Base-by-base conservation (phyloP, 2,329 filamentous ascomycete genomes). In the Calonectria naviculata region DNA sequence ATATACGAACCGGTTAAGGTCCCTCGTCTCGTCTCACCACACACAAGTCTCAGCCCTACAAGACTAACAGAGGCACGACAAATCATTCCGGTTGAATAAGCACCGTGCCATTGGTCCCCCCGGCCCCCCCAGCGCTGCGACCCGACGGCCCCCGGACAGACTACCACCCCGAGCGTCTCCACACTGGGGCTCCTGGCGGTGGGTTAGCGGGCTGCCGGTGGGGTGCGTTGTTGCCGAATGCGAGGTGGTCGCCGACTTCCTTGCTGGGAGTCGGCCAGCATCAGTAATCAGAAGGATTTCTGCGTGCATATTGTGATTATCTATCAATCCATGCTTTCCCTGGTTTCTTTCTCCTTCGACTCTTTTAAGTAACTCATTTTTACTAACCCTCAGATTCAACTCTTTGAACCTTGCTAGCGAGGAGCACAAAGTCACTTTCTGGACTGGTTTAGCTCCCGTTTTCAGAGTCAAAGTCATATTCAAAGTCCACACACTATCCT, bases 61-160 rank as follows among this genome's bases (percentile, higher is more conserved):
- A 46, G 47, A 54, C 31, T n/a, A 28, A 46, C 36, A 56, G 31
- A 49, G 26, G 29, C 38, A 47, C 74, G 56, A 46, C 38, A 62
- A 64, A 52, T 65, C 68, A 60, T 67, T 58, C 36, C 61, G 13
- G 28, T 58, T 68, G 65, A 77, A 77, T 77, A 76, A 76, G 75
- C 75, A 74, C 34, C 1, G 21, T n/a, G 15, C 44, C 44, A 76
- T 77, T 76, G 75, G 75, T 24, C n/a, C n/a, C n/a, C n/a, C n/a
- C n/a, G n/a, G n/a, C 21, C 36, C 31, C n/a, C 31, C 29, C 49
- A 24, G 31, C 41, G 8, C n/a, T n/a, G n/a, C n/a, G n/a, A 24
- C 47, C 64, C 47, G 44, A 67, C 67, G 46, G 63, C 21, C 31
- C 54, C 47, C 75, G 75, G 75, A 58, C 63, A 42, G 73, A 74